Evolutionary conservation across 192 early-diverging fungal genomes (phyloP), one percentile per base, ranked within the genome.

Genomic region (Pecoramyces ruminantium): DNA sequence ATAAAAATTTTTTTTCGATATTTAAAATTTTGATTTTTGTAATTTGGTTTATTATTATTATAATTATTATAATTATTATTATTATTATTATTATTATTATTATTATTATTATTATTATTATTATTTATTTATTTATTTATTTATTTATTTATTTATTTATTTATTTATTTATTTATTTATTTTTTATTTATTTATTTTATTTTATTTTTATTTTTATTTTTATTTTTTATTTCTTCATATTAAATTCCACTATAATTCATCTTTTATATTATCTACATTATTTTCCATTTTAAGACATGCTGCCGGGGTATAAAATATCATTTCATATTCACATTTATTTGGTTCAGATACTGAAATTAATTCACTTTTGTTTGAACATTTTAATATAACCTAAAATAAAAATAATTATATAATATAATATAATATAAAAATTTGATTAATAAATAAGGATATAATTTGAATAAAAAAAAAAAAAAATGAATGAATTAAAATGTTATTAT

Each of bases 321-420:
- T 91, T 15, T 86, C 82, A 82, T 98, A 98, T 86, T 97, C 96
- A 86, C 97, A 99, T 87, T 96, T 96, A 81, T 89, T 93, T 15
- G 95, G 96, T 85, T 99, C 97, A 4, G 90, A 81, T 2, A 98
- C 93, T 13, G 88, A 85, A 0, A 92, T 38, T 25, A 98, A 84
- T 81, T 89, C 83, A 67, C 91, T 94, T 13, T 89, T 86, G 0
- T 83, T 81, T 0, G 93, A 95, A 85, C 97, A 99, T 81, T 92
- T 92, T 38, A 98, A 86, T 30, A 81, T 80, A 17, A 92, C 88
- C 83, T 83, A 79, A 58, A 29, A 77, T 4, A 29, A 84, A 82
- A 30, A 28, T 34, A 14, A 30, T 12, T 15, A 28, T n/a, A n/a
- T n/a, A n/a, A n/a, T n/a, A n/a, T n/a, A n/a, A n/a, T n/a, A n/a